Evolutionary conservation across 176 grass and related monocot genomes (phyloP), one percentile per base, ranked within the genome.

Genomic region (Poa pratensis): DNA sequence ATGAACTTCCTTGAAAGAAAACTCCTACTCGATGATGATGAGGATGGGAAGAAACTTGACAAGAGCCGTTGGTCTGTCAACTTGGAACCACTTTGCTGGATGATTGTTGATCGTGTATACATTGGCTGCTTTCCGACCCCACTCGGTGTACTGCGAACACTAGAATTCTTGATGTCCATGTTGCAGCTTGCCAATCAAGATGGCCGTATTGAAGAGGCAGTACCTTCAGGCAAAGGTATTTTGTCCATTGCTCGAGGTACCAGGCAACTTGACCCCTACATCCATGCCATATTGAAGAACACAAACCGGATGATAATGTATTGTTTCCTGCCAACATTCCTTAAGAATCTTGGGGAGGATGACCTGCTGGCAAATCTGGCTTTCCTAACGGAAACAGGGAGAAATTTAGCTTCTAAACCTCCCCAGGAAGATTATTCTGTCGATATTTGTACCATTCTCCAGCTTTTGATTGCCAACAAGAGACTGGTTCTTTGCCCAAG

Each of bases 261-360:
- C 73, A 90, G 79, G 53, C 94, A 96, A 76, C 93, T 99, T n/a
- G 97, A 99, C 26, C 84, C 93, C 58, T 99, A 99, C 84, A 94
- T 99, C 72, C 93, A 94, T 87, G 92, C 94, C 28, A 92, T 99
- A 92, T 86, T 99, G 86, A 94, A 96, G 81, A 99, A 99, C 71
- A 99, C 97, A 46, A 99, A 99, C 86, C 90, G 97, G 35, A 88
- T 96, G 86, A 86, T 99, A 82, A 99, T 99, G 97, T 96, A 99
- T 43, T 99, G 94, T 88, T 99, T 99, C 85, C 82, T 99, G 26
- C 97, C 97, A 77, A 90, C 81, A 63, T 99, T 94, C 76, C 86
- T 99, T 28, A 94, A 90, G 69, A 96, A 89, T 71, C 92, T 99
- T 23, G 94, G 90, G 46, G 97, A 99, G 85, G 94, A 94, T 76